Conservation (phyloP, 1,284 basidiomycete genomes). For the Ceratorhiza oryzae-sativae region DNA sequence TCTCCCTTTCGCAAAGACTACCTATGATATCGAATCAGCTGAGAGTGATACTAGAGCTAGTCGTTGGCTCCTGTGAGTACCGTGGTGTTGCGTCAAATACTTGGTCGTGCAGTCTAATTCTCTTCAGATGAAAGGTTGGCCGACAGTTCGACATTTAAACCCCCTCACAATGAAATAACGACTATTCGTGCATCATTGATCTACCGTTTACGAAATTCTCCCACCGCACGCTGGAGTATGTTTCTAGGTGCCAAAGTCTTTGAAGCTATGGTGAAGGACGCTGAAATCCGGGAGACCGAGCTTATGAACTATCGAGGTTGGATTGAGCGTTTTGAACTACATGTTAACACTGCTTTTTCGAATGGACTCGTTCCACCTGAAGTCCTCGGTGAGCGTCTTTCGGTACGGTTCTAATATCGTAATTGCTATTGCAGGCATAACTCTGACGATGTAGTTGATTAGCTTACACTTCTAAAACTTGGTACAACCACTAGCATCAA, state of each 20-base stretch:
- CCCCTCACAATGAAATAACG: not conserved
- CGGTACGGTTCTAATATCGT: not conserved
- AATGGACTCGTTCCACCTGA: not conserved
- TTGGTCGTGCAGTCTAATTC: not conserved
- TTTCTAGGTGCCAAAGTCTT: constrained; percentile 1
- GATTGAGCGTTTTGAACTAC: not conserved
- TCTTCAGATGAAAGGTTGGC: constrained; percentile 3
- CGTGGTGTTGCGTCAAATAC: no score
- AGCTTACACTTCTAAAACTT: not conserved
- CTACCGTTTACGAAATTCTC: not conserved
- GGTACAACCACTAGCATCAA: not conserved
- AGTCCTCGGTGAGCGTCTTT: not conserved
- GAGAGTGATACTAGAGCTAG: not conserved
- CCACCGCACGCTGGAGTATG: not conserved
- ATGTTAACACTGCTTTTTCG: not conserved
- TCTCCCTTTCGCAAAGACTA: not conserved
- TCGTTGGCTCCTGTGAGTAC: not conserved
- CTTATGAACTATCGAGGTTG: not conserved
- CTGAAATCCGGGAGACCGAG: not conserved
- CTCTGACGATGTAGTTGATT: not conserved
- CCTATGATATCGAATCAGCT: not conserved
- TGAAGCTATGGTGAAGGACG: not conserved
- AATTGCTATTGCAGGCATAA: not conserved
- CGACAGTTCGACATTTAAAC: not conserved
- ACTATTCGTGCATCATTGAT: not conserved